These are phyloP conservation scores for Rhynchosporium graminicola DNA, from an alignment of 2,329 filamentous ascomycete genomes.

Conservation along the genomic window DNA sequence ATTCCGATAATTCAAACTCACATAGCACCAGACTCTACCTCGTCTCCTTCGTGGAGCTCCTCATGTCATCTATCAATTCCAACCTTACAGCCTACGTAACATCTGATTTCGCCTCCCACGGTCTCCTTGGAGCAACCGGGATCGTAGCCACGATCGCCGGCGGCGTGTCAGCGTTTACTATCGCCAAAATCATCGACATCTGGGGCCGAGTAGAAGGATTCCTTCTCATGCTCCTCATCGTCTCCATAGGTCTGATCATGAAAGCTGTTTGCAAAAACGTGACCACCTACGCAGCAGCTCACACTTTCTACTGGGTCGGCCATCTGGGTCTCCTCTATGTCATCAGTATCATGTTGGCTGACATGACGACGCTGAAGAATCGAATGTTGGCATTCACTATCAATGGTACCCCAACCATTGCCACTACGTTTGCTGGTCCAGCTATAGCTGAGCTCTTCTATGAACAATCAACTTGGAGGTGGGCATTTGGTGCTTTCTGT, in stretches of 20 bases:
- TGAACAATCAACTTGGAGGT: constrained; percentile 58
- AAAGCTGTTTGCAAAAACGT: constrained; percentile 64
- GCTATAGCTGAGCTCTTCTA: constrained; percentile 54
- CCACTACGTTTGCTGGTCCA: constrained; percentile 62
- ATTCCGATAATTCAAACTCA: neutral
- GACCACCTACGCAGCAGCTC: constrained; percentile 56
- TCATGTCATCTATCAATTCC: constrained; percentile 14
- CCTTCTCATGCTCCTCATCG: constrained; percentile 52
- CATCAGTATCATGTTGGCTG: constrained; percentile 60
- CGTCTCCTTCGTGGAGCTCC: constrained; percentile 18
- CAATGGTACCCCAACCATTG: constrained; percentile 49
- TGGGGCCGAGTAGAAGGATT: constrained; percentile 68
- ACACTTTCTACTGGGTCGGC: constrained; percentile 53
- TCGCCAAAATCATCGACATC: constrained; percentile 67
- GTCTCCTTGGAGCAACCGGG: constrained; percentile 6
- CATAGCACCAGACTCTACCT: constrained; percentile 18
- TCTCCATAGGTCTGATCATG: constrained; percentile 57
- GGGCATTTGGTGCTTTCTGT: constrained; percentile 66
- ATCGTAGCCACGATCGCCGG: constrained; percentile 56
- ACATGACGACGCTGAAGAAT: constrained; percentile 65
- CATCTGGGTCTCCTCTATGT: constrained; percentile 20
- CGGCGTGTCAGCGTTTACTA: constrained; percentile 62
- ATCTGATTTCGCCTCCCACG: constrained; percentile 17
- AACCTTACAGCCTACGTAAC: constrained; percentile 22
- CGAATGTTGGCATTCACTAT: constrained; percentile 45